phyloP scores from a whole-genome alignment of 371 early-diverging fungal species.

The Mortierella sp. region DNA sequence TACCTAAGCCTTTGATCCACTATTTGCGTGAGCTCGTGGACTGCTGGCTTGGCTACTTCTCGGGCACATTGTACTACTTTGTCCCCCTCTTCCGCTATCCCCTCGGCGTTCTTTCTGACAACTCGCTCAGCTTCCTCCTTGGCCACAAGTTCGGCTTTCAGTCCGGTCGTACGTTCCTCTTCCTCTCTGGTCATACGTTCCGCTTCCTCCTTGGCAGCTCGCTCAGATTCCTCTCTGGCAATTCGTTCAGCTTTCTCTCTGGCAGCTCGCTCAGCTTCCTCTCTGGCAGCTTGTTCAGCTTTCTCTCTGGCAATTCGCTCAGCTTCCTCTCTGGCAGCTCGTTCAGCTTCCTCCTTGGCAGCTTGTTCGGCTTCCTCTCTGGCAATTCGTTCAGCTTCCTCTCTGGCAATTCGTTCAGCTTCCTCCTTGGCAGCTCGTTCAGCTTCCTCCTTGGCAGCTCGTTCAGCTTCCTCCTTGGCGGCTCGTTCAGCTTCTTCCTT shows the following conservation, averaged over 20 bases:
- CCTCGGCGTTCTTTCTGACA: not conserved
- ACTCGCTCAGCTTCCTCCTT: not conserved
- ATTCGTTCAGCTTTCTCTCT: constrained; percentile 3
- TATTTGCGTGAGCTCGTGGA: no score
- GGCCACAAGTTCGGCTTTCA: not conserved
- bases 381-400: constrained; percentile 5
- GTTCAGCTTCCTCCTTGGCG: constrained; percentile 6
- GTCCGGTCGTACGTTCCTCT: not conserved
- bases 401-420: not conserved
- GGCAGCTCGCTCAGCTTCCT: constrained; percentile 3
- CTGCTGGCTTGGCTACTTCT: no score
- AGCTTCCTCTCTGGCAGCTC: not conserved
- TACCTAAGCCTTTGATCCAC: no score
- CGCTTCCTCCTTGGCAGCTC: constrained; percentile 3
- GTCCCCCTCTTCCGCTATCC: not conserved
- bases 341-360: constrained; percentile 8
- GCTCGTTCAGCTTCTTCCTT: not conserved
- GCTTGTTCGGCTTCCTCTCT: constrained; percentile 1
- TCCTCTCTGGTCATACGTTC: not conserved
- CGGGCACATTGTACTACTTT: no score
- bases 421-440: not conserved
- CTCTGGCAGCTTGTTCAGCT: not conserved
- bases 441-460: constrained; percentile 1
- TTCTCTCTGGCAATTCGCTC: constrained; percentile 12
- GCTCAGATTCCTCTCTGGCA: constrained; percentile 4